Percentiles rank a stretch among this genome's conserved stretches.
phyloP scores from a whole-genome alignment of 352 stramenopile genomes.

The Blastocystis sp. region DNA sequence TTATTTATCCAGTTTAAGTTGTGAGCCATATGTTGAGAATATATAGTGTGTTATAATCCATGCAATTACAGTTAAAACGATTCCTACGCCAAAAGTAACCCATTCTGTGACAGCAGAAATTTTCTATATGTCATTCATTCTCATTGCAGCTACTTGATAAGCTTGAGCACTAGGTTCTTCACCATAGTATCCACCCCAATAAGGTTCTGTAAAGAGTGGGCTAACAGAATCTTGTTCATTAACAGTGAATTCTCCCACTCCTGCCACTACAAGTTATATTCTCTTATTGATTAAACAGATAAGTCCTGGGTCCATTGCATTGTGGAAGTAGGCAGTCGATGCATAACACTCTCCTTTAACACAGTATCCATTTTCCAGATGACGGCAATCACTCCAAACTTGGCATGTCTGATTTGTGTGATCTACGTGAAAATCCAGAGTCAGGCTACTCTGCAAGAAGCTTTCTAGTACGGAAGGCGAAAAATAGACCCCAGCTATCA shows the following conservation, averaged over 20 bases:
- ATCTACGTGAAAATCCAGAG: not conserved
- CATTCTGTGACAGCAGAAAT: not conserved
- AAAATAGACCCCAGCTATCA: slow-evolving; percentile 3
- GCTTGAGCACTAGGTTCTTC: not conserved
- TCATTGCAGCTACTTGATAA: not conserved
- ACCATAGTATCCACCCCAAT: slow-evolving; percentile 55
- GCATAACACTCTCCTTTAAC: not conserved
- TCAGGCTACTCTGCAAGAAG: slow-evolving; percentile 3
- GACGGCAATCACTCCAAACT: not conserved
- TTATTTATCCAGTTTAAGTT: slow-evolving; percentile 37
- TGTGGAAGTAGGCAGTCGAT: slow-evolving; percentile 43
- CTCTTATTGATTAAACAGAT: not conserved
- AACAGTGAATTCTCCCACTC: not conserved
- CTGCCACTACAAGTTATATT: not conserved
- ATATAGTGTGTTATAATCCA: not conserved
- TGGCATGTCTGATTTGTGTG: not conserved
- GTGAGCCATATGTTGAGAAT: not conserved
- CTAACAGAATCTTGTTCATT: not conserved
- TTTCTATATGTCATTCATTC: not conserved
- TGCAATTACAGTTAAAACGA: not conserved
- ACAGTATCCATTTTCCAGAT: slow-evolving; percentile 22
- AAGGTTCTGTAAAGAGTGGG: slow-evolving; percentile 48
- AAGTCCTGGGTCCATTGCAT: slow-evolving; percentile 43
- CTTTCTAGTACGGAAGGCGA: slow-evolving; percentile 12
- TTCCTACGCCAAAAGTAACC: not conserved